phyloP scores from a whole-genome alignment of 1,284 basidiomycete genomes.

The Chondrostereum purpureum region DNA sequence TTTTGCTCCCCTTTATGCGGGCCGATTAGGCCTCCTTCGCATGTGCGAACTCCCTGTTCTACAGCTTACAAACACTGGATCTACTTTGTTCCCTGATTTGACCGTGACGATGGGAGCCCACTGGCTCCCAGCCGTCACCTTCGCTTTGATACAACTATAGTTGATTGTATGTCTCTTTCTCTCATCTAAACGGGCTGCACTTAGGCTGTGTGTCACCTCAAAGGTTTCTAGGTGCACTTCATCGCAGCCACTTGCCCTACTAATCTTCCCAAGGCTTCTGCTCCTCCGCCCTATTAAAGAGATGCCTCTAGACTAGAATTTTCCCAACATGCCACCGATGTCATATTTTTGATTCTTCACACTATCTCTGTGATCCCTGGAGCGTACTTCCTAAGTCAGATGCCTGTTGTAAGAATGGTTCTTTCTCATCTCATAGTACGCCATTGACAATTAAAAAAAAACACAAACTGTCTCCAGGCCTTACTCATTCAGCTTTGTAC shows the following conservation, averaged over 20 bases:
- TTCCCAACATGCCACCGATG: too few relatives aligned
- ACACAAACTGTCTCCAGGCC: too few relatives aligned
- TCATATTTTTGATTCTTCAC: too few relatives aligned
- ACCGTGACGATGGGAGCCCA: neutral
- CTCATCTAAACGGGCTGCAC: neutral
- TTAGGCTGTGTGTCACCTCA: neutral
- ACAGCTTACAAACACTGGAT: neutral
- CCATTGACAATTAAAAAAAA: neutral
- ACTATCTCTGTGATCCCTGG: too few relatives aligned
- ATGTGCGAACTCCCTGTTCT: neutral
- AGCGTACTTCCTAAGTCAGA: too few relatives aligned
- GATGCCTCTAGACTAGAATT: too few relatives aligned
- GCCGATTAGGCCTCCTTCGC: constrained; percentile 38
- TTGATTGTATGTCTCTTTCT: neutral
- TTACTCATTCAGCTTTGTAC: neutral
- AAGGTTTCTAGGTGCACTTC: neutral
- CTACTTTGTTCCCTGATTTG: too few relatives aligned
- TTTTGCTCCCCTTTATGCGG: constrained; percentile 29
- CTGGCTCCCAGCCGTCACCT: constrained; percentile 35
- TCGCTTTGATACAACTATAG: constrained; percentile 77
- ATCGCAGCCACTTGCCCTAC: neutral
- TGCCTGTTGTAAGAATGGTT: neutral
- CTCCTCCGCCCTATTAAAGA: too few relatives aligned
- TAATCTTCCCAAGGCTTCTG: neutral
- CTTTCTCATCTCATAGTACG: neutral